Base-by-base conservation (phyloP, 2,329 filamentous ascomycete species). In the Alternaria viburni region DNA sequence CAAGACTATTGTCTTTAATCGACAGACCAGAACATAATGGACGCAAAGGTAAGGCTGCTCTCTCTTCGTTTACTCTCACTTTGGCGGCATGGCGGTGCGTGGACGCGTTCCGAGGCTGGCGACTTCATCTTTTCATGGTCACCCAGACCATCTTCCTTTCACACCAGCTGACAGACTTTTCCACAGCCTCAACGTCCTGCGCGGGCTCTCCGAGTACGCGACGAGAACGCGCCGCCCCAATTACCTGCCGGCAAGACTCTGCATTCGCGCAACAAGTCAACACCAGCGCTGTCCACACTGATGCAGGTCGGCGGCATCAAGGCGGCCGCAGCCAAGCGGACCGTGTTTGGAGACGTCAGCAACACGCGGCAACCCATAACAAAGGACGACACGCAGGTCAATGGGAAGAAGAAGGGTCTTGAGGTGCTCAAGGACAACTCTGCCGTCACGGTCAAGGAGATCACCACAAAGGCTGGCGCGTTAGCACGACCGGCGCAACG, bases 251-350 rank as follows among this genome's bases (percentile, higher is more conserved):
- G 83, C 57, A 81, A 80, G 65, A 68, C 86, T 57, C 83, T 93
- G 65, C 92, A 96, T 72, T 90, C 93, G 73, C 90, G 91, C 67
- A 90, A 93, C 82, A 97, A 97, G 81, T 96, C 93, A 9, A 89
- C 86, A 32, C 89, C 79, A 80, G 90, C 81, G 81, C 86, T 86
- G 69, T 92, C 82, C 50, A 84, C 84, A 70, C 74, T 87, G 63
- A 77, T 85, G 64, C 83, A 85, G 65, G 85, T 83, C 54, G 85
- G 83, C 61, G 85, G 83, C 43, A 80, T 90, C 68, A 92, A 90
- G 79, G 85, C 86, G 57, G 85, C 87, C 54, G 85, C 87, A 61
- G 85, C 89, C 59, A 96, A 94, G 83, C 89, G 93, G 69, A 89
- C 90, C 66, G 92, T 89, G 12, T 93, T 96, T 80, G 91, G 88